Evolutionary conservation across 2,329 filamentous ascomycete species (phyloP), one percentile per base, ranked within the genome.

Genomic region (Hypoxylon sp.): DNA sequence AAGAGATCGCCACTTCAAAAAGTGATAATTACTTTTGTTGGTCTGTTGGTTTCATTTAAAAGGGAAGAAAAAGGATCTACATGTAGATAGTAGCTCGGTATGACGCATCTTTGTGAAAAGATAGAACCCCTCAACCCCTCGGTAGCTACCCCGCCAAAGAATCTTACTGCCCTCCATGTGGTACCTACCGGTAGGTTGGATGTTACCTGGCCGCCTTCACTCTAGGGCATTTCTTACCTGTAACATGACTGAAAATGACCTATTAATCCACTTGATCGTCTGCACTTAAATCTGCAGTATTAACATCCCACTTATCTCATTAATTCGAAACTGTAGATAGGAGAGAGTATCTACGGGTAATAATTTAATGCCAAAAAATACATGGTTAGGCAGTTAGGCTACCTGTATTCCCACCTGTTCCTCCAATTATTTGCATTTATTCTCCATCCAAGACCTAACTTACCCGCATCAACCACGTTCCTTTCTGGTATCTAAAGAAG

Each of bases 61-160:
- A 23, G 31, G 25, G 12, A 26, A 4, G 11, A 23, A 48, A 44
- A 25, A 45, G 45, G n/a, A n/a, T n/a, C n/a, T n/a, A n/a, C 7
- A 12, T 13, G 12, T 21, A 12, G 4, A 11, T 25, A 7, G 36
- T 13, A 31, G 26, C 26, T 60, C 53, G 40, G 60, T 57, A 52
- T 61, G 60, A 62, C 59, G 55, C 59, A 62, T 55, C n/a, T n/a
- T n/a, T 12, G 4, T 16, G 29, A 16, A 4, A 36, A 45, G 37
- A 36, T 37, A 6, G 13, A 4, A 19, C 21, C 13, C 25, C 35
- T 42, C 34, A 16, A 31, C 37, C 37, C 48, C 34, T 51, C 36
- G 31, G 8, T 35, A 19, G 20, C 26, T 8, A 37, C 47, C 52
- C 47, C 47, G 35, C 43, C 5, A 20, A 17, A 47, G 19, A 13